Evolutionary conservation across 495 filamentous ascomycete genomes (phyloP).

Genomic region (Evansstolkia leycettana): DNA sequence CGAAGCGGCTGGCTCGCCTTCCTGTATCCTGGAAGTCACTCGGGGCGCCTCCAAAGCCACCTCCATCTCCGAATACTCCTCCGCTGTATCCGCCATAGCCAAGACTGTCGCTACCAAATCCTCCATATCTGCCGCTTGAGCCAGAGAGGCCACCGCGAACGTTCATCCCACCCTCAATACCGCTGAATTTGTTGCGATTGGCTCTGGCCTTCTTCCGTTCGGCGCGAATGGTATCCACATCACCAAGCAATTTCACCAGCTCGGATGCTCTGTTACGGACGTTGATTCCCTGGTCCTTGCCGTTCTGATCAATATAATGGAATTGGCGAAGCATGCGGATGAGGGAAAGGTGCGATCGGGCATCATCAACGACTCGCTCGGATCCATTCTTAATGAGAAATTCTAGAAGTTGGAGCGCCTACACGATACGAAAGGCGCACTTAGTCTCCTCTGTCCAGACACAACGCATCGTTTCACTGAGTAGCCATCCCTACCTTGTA

Average conservation of each 20-base stretch:
- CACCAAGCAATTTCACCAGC: constrained; percentile 79
- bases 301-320: constrained; percentile 91
- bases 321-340: constrained; percentile 98
- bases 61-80: constrained; percentile 84
- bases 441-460: constrained; percentile 1
- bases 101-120: constrained; percentile 69
- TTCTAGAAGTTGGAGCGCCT: constrained; percentile 88
- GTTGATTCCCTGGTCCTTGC: constrained; percentile 97
- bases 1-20: constrained; percentile 62
- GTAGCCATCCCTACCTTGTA: constrained; percentile 56
- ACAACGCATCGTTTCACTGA: not conserved
- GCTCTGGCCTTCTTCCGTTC: constrained; percentile 89
- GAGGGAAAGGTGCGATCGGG: constrained; percentile 83
- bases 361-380: constrained; percentile 95
- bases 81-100: constrained; percentile 78
- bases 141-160: constrained; percentile 44
- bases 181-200: constrained; percentile 88
- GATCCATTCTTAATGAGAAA: constrained; percentile 98
- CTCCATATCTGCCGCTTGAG: constrained; percentile 59
- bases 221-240: constrained; percentile 83
- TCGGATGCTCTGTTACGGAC: constrained; percentile 95
- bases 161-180: constrained; percentile 70
- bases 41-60: constrained; percentile 61
- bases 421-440: not conserved
- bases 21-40: constrained; percentile 61